Base-by-base conservation (phyloP, 1,139 yeast species). In the Eremothecium cymbalariae region DNA sequence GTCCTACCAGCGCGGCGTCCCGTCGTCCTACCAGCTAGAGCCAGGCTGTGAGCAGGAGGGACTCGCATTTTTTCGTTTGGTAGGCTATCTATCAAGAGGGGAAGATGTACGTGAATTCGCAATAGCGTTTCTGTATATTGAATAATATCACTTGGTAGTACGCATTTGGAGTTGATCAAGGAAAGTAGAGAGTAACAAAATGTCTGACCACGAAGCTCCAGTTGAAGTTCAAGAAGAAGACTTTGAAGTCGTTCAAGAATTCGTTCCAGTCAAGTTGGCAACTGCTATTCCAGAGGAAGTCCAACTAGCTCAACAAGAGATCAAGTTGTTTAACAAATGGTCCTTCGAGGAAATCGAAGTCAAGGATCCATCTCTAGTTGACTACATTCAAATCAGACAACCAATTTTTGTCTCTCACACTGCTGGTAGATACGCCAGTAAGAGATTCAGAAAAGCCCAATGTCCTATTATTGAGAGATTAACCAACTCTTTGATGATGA, bases 371-470 rank as follows among this genome's bases (percentile, higher is more conserved):
- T 90, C 98, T 51, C 78, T 93, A 67, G 90, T 90, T 63, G 98
- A 90, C 73, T 90, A 93, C 93, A 73, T 90, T 60, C 97, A 88
- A 76, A 74, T 90, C 72, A 82, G 94, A 71, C 84, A 82, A 69
- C 96, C 98, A 67, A 94, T 86, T 62, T 90, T 88, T 64, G 94
- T 88, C 51, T 75, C 97, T 61, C 98, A 93, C 94, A 86, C 97
- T 60, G 96, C 98, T 60, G 98, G 98, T 69, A 88, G 96, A 74
- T 93, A 88, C 76, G 98, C 97, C 64, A 70, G 86, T 73, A 90
- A 90, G 85, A 88, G 98, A 75, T 93, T 93, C 84, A 88, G 97
- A 82, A 93, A 93, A 83, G 94, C 98, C 57, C 97, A 90, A 79
- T 88, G 96, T 76, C 98, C 98, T 64, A 80, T 93, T 67, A 70